These are phyloP conservation scores for Penicillium dipodomyicola DNA, from an alignment of 495 filamentous ascomycete species.

Conservation along the genomic window DNA sequence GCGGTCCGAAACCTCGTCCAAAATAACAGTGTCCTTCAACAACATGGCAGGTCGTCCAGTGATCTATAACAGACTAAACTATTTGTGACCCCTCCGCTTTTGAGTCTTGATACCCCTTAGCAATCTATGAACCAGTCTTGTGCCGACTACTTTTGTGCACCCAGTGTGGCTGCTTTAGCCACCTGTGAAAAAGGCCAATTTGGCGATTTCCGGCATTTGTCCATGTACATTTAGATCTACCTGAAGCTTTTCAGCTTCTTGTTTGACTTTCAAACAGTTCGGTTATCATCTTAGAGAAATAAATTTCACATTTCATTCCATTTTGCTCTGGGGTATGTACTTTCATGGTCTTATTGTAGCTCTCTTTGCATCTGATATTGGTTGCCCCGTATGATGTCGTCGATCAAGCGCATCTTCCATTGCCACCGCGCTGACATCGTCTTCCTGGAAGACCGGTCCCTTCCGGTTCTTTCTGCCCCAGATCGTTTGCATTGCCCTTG, in stretches of 20 bases:
- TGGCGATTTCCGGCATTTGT: not conserved
- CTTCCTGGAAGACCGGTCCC: not conserved
- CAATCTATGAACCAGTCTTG: constrained; percentile 5
- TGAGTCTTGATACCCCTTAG: constrained; percentile 12
- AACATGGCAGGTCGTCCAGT: constrained; percentile 21
- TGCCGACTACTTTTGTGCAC: not conserved
- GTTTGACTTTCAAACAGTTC: not conserved
- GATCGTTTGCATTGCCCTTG: not conserved
- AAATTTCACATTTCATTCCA: not conserved
- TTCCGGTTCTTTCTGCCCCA: not conserved
- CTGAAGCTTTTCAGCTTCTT: not conserved
- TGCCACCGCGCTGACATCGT: not conserved
- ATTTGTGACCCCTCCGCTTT: not conserved
- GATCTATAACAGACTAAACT: constrained; percentile 6
- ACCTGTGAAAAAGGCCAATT: not conserved
- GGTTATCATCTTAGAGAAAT: constrained; percentile 1
- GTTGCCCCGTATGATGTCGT: not conserved
- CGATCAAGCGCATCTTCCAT: not conserved
- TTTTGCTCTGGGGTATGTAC: not conserved
- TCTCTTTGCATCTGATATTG: not conserved
- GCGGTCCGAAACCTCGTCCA: constrained; percentile 28
- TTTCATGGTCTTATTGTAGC: not conserved
- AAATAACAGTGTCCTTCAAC: constrained; percentile 15
- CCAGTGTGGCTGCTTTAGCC: not conserved
- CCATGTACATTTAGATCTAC: not conserved